Evolutionary conservation across 345 rosid species (phyloP), one percentile per base, ranked within the genome.

Genomic region (Bruguiera parviflora): DNA sequence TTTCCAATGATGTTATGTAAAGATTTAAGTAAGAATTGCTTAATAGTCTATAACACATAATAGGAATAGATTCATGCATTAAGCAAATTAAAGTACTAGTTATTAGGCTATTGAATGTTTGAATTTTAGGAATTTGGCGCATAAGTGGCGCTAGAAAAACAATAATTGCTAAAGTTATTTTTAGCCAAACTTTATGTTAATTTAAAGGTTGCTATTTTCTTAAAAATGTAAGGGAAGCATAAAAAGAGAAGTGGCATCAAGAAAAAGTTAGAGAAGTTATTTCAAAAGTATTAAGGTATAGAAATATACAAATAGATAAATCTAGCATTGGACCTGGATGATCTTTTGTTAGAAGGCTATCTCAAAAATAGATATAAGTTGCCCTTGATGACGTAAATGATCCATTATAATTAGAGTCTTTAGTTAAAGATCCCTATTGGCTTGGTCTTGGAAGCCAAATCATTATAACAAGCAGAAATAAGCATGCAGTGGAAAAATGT

Each of bases 91-190:
- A n/a, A n/a, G 16, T 58, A 21, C 9, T 58, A 21, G 15, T 25
- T 6, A 1, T 1, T 20, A 29, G 8, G 5, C 25, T 33, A 8
- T 22, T 5, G 22, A 35, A 10, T 43, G 64, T 27, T 20, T 39
- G 11, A 31, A 18, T 47, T 49, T n/a, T 69, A 2, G 72, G 65
- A 18, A 69, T 59, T 39, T 69, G 31, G 16, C 57, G 58, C n/a
- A 59, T 69, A 65, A 58, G 65, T 10, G 72, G 65, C 9, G 59
- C 59, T 5, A 57, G 65, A 0, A 69, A 69, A 61, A 69, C 72
- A 46, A 31, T 57, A 8, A 8, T 60, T 19, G 31, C 58, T 27
- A 33, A 60, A 47, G 58, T 24, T 18, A 31, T 69, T 2, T 58
- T 35, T 47, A 46, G 28, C 53, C 16, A 39, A 3, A 27, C 28